Percentiles rank a stretch among this genome's conserved stretches.
phyloP scores from a whole-genome alignment of 768 basidiomycete species.

The Panaeolus cyanescens region DNA sequence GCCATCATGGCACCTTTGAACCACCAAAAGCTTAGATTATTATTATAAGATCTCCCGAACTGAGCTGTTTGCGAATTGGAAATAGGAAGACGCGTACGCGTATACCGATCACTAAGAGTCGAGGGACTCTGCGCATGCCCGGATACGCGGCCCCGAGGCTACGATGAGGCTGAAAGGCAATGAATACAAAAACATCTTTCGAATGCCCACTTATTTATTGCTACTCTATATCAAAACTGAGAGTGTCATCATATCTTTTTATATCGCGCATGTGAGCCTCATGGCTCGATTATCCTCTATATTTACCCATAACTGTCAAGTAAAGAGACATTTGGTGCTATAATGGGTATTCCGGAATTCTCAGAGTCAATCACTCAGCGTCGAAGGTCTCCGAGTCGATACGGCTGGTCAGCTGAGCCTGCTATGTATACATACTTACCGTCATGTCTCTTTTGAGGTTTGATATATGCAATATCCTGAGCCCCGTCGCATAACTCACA shows the following conservation, averaged over 20 bases:
- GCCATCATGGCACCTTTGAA: background rate
- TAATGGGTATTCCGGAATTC: background rate
- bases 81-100: background rate
- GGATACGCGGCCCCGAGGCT: slow-evolving; percentile 2
- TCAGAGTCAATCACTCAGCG: background rate
- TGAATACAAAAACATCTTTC: background rate
- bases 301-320: background rate
- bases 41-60: background rate
- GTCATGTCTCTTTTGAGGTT: background rate
- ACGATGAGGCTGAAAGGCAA: background rate
- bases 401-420: too few relatives aligned
- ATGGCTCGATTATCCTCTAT: background rate
- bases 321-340: background rate
- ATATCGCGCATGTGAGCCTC: background rate
- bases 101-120: background rate
- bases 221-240: background rate
- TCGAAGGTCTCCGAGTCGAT: too few relatives aligned
- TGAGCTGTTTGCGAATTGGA: background rate
- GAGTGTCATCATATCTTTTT: background rate
- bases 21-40: background rate
- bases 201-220: background rate
- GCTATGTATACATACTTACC: too few relatives aligned
- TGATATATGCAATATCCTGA: background rate
- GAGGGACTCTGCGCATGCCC: background rate
- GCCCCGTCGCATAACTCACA: background rate